Base-by-base conservation (phyloP, 441 rosid genomes). In the Bruguiera hainesii region DNA sequence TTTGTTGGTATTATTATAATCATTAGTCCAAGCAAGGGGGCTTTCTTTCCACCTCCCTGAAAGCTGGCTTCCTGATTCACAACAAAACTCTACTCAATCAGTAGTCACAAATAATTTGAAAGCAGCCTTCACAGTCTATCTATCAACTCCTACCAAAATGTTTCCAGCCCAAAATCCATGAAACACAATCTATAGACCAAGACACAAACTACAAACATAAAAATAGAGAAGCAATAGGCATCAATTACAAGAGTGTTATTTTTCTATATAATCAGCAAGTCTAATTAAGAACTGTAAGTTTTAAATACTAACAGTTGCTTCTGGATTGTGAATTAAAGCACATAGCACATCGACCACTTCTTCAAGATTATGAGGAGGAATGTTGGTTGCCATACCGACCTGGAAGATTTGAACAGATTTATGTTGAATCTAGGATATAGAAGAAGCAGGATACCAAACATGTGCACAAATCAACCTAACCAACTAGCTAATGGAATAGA, bases 341-440 rank as follows among this genome's bases (percentile, higher is more conserved):
- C 97, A 89, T 48, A 94, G 90, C 76, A 84, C 99, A 73, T 94
- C 98, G 58, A 94, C 98, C 81, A 94, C 73, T 80, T 94, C 99
- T 53, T 92, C 98, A 64, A 94, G 93, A 82, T 94, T 94, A 79
- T 94, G 99, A 57, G 99, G 99, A 78, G 99, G 99, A 77, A 94
- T 91, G 69, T 87, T 89, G 28, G 99, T 94, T 11, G 99, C 99
- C 98, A 94, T 94, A 71, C 99, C 98, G 76, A 94, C 98, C 98
- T 94, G 72, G 55, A 71, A 26, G 73, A 63, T 16, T 33, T 59
- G 18, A 28, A 62, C 73, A 20, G 37, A 52, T 57, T 71, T 26
- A 37, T 46, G 53, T 74, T 52, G 21, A 66, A 21, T 18, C 30
- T 7, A 51, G 62, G 33, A 29, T 37, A 39, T 52, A 20, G 33